These are phyloP conservation scores for Cnidoscolus chayamansa DNA, from an alignment of 441 rosid species.

Conservation along the genomic window DNA sequence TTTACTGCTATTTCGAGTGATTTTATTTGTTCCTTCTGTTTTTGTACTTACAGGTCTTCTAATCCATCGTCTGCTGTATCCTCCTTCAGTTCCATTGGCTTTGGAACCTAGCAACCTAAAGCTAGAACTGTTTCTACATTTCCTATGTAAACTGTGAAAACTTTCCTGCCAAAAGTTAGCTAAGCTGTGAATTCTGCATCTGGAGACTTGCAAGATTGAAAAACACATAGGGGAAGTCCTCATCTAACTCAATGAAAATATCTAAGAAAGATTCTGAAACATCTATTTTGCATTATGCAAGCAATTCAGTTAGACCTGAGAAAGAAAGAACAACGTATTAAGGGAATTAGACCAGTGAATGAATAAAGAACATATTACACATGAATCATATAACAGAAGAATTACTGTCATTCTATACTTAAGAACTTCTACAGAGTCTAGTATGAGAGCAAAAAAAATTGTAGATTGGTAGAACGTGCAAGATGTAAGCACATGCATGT, in stretches of 20 bases:
- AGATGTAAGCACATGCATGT: background rate
- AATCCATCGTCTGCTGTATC: slow-evolving; percentile 53
- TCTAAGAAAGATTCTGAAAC: slow-evolving; percentile 15
- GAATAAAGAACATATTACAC: too few species aligned
- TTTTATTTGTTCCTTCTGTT: slow-evolving; percentile 36
- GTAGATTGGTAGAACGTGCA: background rate
- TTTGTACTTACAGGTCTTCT: slow-evolving; percentile 51
- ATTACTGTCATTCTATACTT: background rate
- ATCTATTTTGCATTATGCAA: slow-evolving; percentile 27
- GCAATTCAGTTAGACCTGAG: slow-evolving; percentile 28
- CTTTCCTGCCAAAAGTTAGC: slow-evolving; percentile 44
- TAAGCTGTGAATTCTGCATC: slow-evolving; percentile 47
- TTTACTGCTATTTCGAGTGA: slow-evolving; percentile 30
- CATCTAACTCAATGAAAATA: slow-evolving; percentile 35
- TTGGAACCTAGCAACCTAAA: slow-evolving; percentile 40
- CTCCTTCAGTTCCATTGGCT: slow-evolving; percentile 47
- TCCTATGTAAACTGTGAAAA: slow-evolving; percentile 34
- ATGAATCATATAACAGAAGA: background rate
- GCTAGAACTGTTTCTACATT: slow-evolving; percentile 30
- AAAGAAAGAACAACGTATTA: slow-evolving; percentile 12
- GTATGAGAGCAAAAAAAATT: background rate
- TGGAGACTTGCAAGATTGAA: slow-evolving; percentile 63
- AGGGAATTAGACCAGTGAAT: background rate
- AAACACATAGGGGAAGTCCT: slow-evolving; percentile 48
- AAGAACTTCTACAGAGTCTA: background rate